Base-by-base conservation (phyloP, 306 rosid genomes). In the Acacia acuminata region DNA sequence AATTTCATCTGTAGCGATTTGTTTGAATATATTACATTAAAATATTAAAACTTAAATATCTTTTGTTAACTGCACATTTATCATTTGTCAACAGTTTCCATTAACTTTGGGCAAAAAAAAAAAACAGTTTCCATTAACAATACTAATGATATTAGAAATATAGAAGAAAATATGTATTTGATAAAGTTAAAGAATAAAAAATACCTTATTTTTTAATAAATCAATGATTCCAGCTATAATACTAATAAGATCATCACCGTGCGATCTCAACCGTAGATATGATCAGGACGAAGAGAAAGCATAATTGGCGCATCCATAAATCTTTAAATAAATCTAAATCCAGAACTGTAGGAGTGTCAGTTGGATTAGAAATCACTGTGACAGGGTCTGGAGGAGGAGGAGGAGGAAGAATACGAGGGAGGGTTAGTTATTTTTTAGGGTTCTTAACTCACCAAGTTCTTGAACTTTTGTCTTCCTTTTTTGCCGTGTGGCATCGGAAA, bases 291-390 rank as follows among this genome's bases (percentile, higher is more conserved):
- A 69, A 1, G 48, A 40, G 56, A 61, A 24, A 0, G 69, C 0
- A 25, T 47, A 40, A 58, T 3, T 11, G 2, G 58, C 24, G 20
- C 73, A 45, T 45, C 51, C 4, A 48, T 48, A 48, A 48, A 48
- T 48, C 19, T 90, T 85, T 82, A 89, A 86, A 83, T 86, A 89
- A 86, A 83, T 86, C 55, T 30, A 69, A 40, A 40, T 69, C 32
- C 71, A 71, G 78, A 79, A 72, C 56, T 24, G 68, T 77, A 50
- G 75, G 79, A 50, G 73, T 58, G 66, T 71, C 80, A 61, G 19
- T 38, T 67, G 22, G 81, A 51, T 64, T 27, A 30, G 58, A 8
- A 56, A 77, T 44, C 48, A 77, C 83, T 81, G 79, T 81, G 51
- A 76, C 73, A 38, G 63, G 82, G 71, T 71, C 20, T 38, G 40